Base-by-base conservation (phyloP, 2,329 filamentous ascomycete genomes). In the Fonsecaea monophora region DNA sequence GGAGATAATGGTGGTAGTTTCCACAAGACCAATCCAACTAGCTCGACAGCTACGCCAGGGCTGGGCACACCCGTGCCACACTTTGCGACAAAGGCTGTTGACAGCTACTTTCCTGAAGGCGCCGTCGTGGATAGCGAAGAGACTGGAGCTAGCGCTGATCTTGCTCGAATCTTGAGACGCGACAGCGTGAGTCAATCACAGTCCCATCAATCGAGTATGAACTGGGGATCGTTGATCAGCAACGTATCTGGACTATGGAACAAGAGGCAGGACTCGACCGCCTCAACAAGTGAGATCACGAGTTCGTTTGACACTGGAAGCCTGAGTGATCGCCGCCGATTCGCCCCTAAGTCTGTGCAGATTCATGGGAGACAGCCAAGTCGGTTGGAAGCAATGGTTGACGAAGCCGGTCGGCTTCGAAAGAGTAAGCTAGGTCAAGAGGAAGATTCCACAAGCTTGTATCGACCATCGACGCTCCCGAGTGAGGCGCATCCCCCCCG, bases 151-250 rank as follows among this genome's bases (percentile, higher is more conserved):
- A 86, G 84, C 8, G 80, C 82, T 53, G 87, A 84, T 64, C 72
- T 88, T 32, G 79, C 85, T 68, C 81, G 83, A 62, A 86, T 81
- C 35, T 74, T 88, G 57, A 81, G 83, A 60, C 79, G 85, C 72
- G 85, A 82, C 63, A 81, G 84, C 64, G 86, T 81, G 61, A 83
- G 82, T 7, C 78, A 80, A 45, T 74, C 80, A 67, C 78, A 78
- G 57, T 76, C 79, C 56, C 82, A 80, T 65, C 82, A 79, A 60
- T 78, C 83, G 25, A 82, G 82, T 21, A 84, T 82, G 64, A 82
- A 82, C 38, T 87, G 85, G 86, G 84, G 84, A 21, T 85, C 82
- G 38, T 77, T 87, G 55, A 82, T 86, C 71, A 86, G 83, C 65
- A 81, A 71, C 50, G 67, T 73, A 8, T 71, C 68, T 40, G 71